Evolutionary conservation across 129 eudicot species (phyloP).

Genomic region (Tanacetum coccineum): DNA sequence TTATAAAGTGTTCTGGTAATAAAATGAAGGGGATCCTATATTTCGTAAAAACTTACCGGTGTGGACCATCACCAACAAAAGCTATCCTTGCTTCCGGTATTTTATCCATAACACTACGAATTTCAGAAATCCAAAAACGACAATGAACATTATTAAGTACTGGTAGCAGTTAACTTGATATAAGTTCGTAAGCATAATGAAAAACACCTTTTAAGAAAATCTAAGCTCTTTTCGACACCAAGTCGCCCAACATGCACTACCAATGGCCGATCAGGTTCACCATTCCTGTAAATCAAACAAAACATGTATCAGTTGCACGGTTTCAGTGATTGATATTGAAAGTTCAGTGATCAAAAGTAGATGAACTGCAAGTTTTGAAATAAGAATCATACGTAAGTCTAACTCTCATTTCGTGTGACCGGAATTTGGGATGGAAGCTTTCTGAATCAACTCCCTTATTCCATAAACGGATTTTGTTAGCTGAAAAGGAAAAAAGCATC

Average conservation of each 20-base stretch:
- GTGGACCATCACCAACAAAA: constrained; percentile 94
- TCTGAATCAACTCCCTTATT: constrained; percentile 99
- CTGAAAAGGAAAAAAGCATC: constrained; percentile 36
- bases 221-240: constrained; percentile 93
- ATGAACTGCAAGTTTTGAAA: background rate
- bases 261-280: constrained; percentile 85
- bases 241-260: constrained; percentile 89
- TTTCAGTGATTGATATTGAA: background rate
- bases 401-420: constrained; percentile 84
- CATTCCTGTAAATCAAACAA: constrained; percentile 45
- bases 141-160: background rate
- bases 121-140: background rate
- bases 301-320: background rate
- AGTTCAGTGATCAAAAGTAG: background rate
- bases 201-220: constrained; percentile 70
- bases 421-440: constrained; percentile 83
- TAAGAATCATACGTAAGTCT: constrained; percentile 51
- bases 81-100: constrained; percentile 96
- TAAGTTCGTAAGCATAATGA: background rate
- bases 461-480: constrained; percentile 86
- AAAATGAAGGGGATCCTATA: background rate
- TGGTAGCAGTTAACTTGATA: background rate
- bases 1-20: background rate
- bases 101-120: constrained; percentile 77
- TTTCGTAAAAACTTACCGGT: constrained; percentile 43